Conservation (phyloP, 2,329 filamentous ascomycete species). For the Cercospora zeina region DNA sequence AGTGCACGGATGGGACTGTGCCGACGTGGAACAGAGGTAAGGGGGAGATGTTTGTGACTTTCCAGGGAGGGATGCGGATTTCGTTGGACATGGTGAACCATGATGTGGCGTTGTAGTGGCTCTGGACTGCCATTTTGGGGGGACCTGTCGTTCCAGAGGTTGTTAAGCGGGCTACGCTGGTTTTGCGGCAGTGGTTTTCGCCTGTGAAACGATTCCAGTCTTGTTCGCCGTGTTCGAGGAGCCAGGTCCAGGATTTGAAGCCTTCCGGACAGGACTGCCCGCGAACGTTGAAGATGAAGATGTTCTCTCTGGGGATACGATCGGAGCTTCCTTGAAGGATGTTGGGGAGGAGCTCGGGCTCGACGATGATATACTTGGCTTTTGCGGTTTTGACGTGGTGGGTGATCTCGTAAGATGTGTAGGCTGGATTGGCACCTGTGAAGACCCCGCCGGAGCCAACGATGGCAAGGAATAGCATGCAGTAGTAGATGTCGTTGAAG, state of each 20-base stretch:
- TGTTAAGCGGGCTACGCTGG: neutral
- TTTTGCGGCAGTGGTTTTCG: neutral
- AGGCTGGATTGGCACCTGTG: neutral
- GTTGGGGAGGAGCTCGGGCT: neutral
- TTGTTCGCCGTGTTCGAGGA: constrained; percentile 12
- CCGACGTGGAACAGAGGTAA: neutral
- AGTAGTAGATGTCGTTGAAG: constrained; percentile 53
- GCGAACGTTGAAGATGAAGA: constrained; percentile 15
- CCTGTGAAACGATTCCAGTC: constrained; percentile 12
- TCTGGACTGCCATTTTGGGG: neutral
- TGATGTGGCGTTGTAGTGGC: neutral
- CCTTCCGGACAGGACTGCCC: constrained; percentile 13
- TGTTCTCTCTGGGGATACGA: neutral
- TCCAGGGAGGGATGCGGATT: neutral
- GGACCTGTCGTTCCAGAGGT: neutral
- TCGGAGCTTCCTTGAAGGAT: neutral
- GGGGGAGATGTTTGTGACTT: neutral
- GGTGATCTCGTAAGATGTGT: neutral
- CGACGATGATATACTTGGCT: constrained; percentile 1
- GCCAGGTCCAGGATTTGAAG: constrained; percentile 12
- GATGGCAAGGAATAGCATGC: constrained; percentile 36
- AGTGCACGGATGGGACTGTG: neutral
- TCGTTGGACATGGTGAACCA: constrained; percentile 3
- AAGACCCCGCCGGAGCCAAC: constrained; percentile 15
- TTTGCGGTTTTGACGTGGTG: neutral